phyloP scores from a whole-genome alignment of 164 flowering plant species.

The Taxillus chinensis region DNA sequence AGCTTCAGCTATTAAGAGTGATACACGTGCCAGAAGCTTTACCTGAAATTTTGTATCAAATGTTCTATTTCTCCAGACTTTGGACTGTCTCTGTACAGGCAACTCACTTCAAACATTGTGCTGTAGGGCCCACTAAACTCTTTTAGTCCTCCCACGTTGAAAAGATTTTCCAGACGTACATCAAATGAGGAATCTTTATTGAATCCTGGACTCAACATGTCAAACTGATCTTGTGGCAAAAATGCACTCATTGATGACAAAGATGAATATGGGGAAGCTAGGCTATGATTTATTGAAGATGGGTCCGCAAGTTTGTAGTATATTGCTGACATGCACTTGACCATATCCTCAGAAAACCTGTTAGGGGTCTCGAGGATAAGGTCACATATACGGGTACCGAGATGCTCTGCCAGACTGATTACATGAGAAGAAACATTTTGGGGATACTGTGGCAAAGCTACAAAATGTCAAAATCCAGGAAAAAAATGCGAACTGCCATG shows the following conservation, averaged over 20 bases:
- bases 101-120: conserved; percentile 79
- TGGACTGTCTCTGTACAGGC: conserved; percentile 56
- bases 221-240: conserved; percentile 64
- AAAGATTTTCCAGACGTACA: conserved; percentile 64
- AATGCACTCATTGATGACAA: conserved; percentile 59
- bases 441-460: conserved; percentile 30
- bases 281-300: conserved; percentile 35
- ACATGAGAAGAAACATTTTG: conserved; percentile 31
- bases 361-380: conserved; percentile 57
- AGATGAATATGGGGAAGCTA: conserved; percentile 81
- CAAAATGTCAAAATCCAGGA: background rate
- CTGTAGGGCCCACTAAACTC: conserved; percentile 92
- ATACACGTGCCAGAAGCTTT: background rate
- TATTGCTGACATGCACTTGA: conserved; percentile 65
- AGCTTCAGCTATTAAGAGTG: background rate
- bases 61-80: conserved; percentile 52
- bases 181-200: conserved; percentile 71
- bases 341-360: conserved; percentile 73
- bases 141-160: conserved; percentile 63
- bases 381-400: conserved; percentile 37
- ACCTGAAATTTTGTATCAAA: conserved; percentile 72
- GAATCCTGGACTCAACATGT: conserved; percentile 74
- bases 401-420: conserved; percentile 46
- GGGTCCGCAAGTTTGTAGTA: conserved; percentile 78
- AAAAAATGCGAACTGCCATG: too few relatives aligned